phyloP scores from a whole-genome alignment of 2,329 filamentous ascomycete species.

The Sporothrix phasma region DNA sequence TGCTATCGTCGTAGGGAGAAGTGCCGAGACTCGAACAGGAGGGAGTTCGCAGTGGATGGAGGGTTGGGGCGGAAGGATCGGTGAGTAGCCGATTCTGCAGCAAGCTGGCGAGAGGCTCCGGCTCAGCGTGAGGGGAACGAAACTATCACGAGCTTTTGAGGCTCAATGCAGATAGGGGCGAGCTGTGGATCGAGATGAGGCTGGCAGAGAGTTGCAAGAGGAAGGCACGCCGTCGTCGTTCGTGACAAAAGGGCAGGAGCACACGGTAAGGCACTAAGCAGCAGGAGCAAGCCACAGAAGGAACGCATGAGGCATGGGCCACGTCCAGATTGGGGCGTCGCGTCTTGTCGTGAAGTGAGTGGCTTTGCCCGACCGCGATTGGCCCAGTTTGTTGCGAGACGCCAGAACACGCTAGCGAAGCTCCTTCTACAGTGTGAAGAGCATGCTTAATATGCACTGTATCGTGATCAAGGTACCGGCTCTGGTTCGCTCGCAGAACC shows the following conservation, averaged over 20 bases:
- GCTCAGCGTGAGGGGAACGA: not conserved
- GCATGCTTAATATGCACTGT: not conserved
- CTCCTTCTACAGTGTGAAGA: not conserved
- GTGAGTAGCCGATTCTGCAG: not conserved
- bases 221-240: not conserved
- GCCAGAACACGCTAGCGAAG: slow-evolving; percentile 9
- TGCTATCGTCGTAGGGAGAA: not conserved
- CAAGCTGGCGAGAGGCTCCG: not conserved
- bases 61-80: not conserved
- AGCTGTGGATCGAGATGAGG: not conserved
- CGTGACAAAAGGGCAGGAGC: not conserved
- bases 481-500: not conserved
- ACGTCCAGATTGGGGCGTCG: slow-evolving; percentile 10
- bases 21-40: not conserved
- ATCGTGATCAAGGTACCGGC: not conserved
- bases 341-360: slow-evolving; percentile 17
- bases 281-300: slow-evolving; percentile 3
- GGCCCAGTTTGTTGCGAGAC: slow-evolving; percentile 6
- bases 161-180: not conserved
- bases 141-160: not conserved
- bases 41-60: not conserved
- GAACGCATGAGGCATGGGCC: not conserved
- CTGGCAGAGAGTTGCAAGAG: not conserved
- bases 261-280: not conserved
- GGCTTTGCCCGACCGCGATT: slow-evolving; percentile 12